phyloP scores from a whole-genome alignment of 148 eudicot genomes.

The Persicaria tinctoria region DNA sequence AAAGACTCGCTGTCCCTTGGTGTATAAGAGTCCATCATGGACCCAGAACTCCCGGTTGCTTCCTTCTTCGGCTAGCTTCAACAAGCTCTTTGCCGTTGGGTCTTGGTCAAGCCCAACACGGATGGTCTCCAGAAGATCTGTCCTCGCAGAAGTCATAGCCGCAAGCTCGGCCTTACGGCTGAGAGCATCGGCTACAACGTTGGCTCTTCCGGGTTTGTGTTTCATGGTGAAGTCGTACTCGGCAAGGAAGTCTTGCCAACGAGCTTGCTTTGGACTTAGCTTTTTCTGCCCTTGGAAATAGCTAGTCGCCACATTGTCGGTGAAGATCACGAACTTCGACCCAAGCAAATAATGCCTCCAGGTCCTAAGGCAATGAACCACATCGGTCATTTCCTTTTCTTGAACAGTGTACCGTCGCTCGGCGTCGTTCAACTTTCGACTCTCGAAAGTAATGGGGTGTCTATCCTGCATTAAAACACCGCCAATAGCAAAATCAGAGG shows the following conservation, averaged over 20 bases:
- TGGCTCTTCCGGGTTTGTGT: too few species aligned
- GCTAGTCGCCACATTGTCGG: background rate
- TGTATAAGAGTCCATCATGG: too few species aligned
- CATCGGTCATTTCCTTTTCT: slow-evolving; percentile 10
- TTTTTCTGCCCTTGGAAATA: slow-evolving; percentile 9
- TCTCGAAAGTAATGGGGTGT: slow-evolving; percentile 7
- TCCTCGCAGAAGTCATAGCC: too few species aligned
- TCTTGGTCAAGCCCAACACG: background rate
- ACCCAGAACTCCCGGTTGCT: too few species aligned
- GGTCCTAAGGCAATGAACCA: background rate
- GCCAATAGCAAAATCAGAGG: slow-evolving; percentile 10
- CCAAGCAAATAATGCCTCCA: slow-evolving; percentile 11
- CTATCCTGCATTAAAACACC: slow-evolving; percentile 14
- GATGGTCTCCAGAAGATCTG: too few species aligned
- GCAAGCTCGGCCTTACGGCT: too few species aligned
- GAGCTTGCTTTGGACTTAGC: too few species aligned
- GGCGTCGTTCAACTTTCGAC: background rate
- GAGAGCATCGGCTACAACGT: too few species aligned
- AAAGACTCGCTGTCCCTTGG: too few species aligned
- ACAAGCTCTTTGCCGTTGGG: background rate
- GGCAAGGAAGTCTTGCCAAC: too few species aligned
- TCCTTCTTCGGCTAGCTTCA: background rate
- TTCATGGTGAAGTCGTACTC: too few species aligned
- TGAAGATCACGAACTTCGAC: background rate
- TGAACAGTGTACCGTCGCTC: background rate